Evolutionary conservation across 2,329 filamentous ascomycete species (phyloP).

Genomic region (Zymoseptoria pseudotritici): DNA sequence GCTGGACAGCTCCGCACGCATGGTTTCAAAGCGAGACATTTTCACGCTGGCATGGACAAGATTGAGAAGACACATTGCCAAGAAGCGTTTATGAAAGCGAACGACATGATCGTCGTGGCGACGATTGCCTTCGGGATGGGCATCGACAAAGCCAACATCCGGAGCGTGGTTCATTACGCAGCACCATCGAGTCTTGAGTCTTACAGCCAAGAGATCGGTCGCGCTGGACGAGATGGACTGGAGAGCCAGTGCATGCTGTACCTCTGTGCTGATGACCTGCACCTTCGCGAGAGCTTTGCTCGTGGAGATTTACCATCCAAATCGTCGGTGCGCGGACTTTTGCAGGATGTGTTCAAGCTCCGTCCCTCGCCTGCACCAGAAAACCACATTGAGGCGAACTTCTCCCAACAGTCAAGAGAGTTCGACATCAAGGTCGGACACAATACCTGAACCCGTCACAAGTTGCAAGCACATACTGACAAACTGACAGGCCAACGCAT

Average conservation of each 20-base stretch:
- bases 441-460: not conserved
- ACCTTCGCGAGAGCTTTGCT: slow-evolving; percentile 53
- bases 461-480: not conserved
- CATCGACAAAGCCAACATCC: slow-evolving; percentile 93
- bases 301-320: slow-evolving; percentile 52
- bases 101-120: slow-evolving; percentile 82
- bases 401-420: slow-evolving; percentile 40
- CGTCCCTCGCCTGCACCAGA: slow-evolving; percentile 4
- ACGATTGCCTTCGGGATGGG: slow-evolving; percentile 99
- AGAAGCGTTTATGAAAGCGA: slow-evolving; percentile 71
- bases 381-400: slow-evolving; percentile 38
- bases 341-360: slow-evolving; percentile 46
- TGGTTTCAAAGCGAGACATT: slow-evolving; percentile 69
- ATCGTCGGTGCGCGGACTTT: slow-evolving; percentile 40
- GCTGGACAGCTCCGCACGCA: slow-evolving; percentile 58
- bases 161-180: slow-evolving; percentile 89
- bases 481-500: slow-evolving; percentile 29
- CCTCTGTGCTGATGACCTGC: slow-evolving; percentile 51
- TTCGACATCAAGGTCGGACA: slow-evolving; percentile 45
- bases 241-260: slow-evolving; percentile 52
- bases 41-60: slow-evolving; percentile 72
- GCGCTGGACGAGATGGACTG: slow-evolving; percentile 80
- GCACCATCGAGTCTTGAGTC: slow-evolving; percentile 92
- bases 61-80: slow-evolving; percentile 65
- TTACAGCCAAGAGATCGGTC: slow-evolving; percentile 96